These are phyloP conservation scores for Dipteronia dyeriana DNA, from an alignment of 345 rosid genomes.

Conservation along the genomic window DNA sequence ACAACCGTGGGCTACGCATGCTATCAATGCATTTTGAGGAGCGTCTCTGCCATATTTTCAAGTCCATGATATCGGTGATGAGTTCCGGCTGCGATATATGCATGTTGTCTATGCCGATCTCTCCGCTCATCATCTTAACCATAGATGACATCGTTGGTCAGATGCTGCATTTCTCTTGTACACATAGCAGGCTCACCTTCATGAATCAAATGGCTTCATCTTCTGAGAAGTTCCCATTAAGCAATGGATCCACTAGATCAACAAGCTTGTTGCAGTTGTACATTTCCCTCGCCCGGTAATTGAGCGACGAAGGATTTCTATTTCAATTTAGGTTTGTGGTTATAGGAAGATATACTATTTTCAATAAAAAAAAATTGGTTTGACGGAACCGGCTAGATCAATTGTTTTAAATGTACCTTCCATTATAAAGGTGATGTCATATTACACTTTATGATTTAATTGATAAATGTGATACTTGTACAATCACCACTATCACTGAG, in stretches of 20 bases:
- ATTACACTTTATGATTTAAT: too few relatives aligned
- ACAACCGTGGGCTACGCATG: not conserved
- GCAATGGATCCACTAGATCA: constrained; percentile 30
- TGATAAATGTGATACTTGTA: too few relatives aligned
- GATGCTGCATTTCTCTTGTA: constrained; percentile 30
- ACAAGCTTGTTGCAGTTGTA: constrained; percentile 23
- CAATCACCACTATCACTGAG: too few relatives aligned
- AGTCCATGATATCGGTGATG: constrained; percentile 24
- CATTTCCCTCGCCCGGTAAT: constrained; percentile 42
- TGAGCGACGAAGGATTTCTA: not conserved
- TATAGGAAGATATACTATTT: not conserved
- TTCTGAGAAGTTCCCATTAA: constrained; percentile 20
- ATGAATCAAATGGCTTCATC: constrained; percentile 29
- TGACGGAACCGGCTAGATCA: too few relatives aligned
- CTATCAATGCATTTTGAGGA: not conserved
- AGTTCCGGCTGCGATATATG: constrained; percentile 26
- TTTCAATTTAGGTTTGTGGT: not conserved
- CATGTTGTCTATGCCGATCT: constrained; percentile 5
- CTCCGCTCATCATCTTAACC: constrained; percentile 33
- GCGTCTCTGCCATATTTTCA: constrained; percentile 19
- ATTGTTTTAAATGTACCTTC: too few relatives aligned
- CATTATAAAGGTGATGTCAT: too few relatives aligned
- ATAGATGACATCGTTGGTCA: constrained; percentile 33
- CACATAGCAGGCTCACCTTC: constrained; percentile 34
- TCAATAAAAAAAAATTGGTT: too few relatives aligned